Evolutionary conservation across 768 basidiomycete genomes (phyloP).

Genomic region (Brasilioporus rufonigricans): DNA sequence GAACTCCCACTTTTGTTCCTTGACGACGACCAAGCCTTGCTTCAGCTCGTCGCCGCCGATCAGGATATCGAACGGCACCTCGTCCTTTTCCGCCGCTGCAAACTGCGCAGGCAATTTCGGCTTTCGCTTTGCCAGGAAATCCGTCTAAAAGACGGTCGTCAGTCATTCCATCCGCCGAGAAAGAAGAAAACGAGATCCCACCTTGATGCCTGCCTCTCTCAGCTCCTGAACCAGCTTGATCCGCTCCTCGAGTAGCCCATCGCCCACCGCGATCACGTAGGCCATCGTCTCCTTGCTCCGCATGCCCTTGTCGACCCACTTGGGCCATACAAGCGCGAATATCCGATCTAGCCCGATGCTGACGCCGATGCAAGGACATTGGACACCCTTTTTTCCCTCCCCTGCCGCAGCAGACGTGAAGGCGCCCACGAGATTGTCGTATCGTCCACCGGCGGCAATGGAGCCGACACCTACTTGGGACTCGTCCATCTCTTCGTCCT

Average conservation of each 20-base stretch:
- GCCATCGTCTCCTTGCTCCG: conserved; percentile 91
- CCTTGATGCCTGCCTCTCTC: conserved; percentile 87
- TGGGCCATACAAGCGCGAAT: conserved; percentile 87
- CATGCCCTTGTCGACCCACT: conserved; percentile 76
- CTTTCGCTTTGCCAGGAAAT: conserved; percentile 90
- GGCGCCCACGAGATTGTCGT: conserved; percentile 92
- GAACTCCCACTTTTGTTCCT: conserved; percentile 85
- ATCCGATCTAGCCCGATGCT: conserved; percentile 92
- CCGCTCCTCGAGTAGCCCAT: conserved; percentile 83
- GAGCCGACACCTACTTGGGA: conserved; percentile 95
- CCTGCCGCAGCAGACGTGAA: conserved; percentile 82
- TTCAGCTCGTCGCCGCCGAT: conserved; percentile 86
- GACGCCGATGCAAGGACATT: conserved; percentile 87
- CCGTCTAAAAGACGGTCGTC: conserved; percentile 51
- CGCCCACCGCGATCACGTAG: conserved; percentile 89
- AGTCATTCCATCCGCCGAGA: not conserved
- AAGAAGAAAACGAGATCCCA: conserved; percentile 20
- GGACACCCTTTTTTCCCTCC: conserved; percentile 62
- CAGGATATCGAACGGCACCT: conserved; percentile 91
- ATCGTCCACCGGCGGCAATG: conserved; percentile 97
- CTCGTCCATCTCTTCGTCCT: conserved; percentile 88
- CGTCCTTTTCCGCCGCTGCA: conserved; percentile 85
- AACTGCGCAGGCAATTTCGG: conserved; percentile 88
- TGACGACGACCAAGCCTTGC: conserved; percentile 83
- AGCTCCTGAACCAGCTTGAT: conserved; percentile 77